Base-by-base conservation (phyloP, 2,329 filamentous ascomycete species). In the Hypoxylon sp. region DNA sequence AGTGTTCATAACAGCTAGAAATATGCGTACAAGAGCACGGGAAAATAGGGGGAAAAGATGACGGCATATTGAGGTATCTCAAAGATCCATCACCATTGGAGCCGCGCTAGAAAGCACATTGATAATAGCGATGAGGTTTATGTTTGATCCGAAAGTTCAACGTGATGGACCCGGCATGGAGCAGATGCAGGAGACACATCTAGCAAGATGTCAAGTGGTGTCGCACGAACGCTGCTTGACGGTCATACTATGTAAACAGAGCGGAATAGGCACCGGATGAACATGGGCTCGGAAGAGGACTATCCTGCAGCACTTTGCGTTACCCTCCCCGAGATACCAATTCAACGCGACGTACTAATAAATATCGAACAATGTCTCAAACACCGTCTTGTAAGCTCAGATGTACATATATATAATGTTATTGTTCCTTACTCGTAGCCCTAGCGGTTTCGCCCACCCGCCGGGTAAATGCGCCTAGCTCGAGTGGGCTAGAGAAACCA, bases 381-480 rank as follows among this genome's bases (percentile, higher is more conserved):
- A 49, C 53, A 51, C 54, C 30, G 34, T 57, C 43, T 62, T 56
- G 56, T 51, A 47, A 55, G 51, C 44, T 32, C 32, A 60, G 43
- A 63, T 46, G 46, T 62, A 46, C 17, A 54, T 59, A 56, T 28
- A 56, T 28, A 49, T 37, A 34, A 17, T 47, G 37, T n/a, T n/a
- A 52, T 47, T 53, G 30, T 20, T 59, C 56, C 37, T 41, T 50
- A 52, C 37, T 41, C 30, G 24, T 54, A 41, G 28, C 30, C 28
- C 48, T 43, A 19, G 34, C 37, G 24, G 56, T 22, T 41, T 28
- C 34, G 56, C 52, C 56, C 60, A 32, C 41, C 47, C 46, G 17
- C 67, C 67, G 67, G 67, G 53, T 69, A 69, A 69, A 69, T 68
- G 56, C 62, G 54, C 57, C 37, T n/a, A 56, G 57, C 48, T 62